Evolutionary conservation across 208 protist genomes (phyloP), one percentile per base, ranked within the genome.

Genomic region (Trypanosoma vivax): DNA sequence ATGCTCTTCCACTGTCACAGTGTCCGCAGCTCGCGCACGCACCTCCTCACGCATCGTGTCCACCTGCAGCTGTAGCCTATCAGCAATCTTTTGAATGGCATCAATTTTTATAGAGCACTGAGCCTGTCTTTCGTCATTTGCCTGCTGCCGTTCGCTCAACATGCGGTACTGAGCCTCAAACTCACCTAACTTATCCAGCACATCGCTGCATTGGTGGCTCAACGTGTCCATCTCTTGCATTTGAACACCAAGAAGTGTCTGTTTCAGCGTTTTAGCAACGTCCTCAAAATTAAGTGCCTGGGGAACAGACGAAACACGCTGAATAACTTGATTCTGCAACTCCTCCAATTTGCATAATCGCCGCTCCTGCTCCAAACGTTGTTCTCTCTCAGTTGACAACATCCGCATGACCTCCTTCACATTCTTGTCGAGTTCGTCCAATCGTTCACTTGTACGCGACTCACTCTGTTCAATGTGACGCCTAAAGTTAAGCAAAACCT

Each of bases 401-500:
- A 27, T 35, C 11, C 37, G 13, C 23, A 47, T 31, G 9, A 82
- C 27, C 1, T 33, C 39, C 18, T 55, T 18, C 10, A 82, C 34
- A 6, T 25, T 48, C 10, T 59, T 42, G 42, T 74, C 13, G 39
- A 65, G 31, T 11, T n/a, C 16, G 13, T 56, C 39, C 14, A 65
- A 50, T n/a, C 42, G 23, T 31, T 34, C 35, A 39, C 45, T 56
- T 51, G 50, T 50, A n/a, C 13, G 9, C 10, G 9, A 18, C n/a
- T 6, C 48, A 18, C 64, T 45, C n/a, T 27, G 38, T 25, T 56
- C 52, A 38, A 66, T 72, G 16, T 66, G 33, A 5, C 50, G 21
- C 50, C 43, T 65, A 29, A 66, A 66, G 50, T 72, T 65, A 21
- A 43, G 29, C 37, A 72, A 33, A n/a, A 72, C 19, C 3, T 72